These are phyloP conservation scores for Calycina marina DNA, from an alignment of 2,329 filamentous ascomycete genomes.

Conservation along the genomic window DNA sequence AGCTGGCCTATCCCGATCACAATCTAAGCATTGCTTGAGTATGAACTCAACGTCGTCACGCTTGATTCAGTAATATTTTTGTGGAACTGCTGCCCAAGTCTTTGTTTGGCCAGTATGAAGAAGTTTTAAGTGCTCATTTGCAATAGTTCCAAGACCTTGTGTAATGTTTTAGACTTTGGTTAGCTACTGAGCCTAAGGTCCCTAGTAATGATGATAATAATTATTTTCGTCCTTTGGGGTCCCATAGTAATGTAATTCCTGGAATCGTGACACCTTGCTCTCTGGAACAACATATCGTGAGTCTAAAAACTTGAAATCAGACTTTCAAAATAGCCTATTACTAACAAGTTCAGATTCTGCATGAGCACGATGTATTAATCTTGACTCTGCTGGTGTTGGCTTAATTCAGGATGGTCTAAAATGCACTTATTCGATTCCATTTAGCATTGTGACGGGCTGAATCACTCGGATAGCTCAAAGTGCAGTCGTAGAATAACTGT, in stretches of 20 bases:
- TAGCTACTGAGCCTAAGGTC: too few species aligned
- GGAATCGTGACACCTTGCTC: too few species aligned
- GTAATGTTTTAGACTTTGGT: too few species aligned
- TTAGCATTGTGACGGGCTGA: too few species aligned
- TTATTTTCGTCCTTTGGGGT: too few species aligned
- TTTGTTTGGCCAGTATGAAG: neutral
- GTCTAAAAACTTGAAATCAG: neutral
- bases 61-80: constrained; percentile 2
- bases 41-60: neutral
- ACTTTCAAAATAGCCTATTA: neutral
- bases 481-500: too few species aligned
- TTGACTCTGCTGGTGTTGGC: neutral
- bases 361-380: neutral
- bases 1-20: neutral
- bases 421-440: too few species aligned
- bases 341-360: constrained; percentile 1
- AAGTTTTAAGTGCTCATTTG: neutral
- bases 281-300: neutral
- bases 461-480: too few species aligned
- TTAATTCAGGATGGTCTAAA: too few species aligned
- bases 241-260: too few species aligned
- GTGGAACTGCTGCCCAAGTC: constrained; percentile 14
- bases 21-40: neutral
- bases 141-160: neutral
- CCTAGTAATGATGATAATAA: too few species aligned